Base-by-base conservation (phyloP, 2,329 filamentous ascomycete species). In the Macrophomina pseudophaseolina region DNA sequence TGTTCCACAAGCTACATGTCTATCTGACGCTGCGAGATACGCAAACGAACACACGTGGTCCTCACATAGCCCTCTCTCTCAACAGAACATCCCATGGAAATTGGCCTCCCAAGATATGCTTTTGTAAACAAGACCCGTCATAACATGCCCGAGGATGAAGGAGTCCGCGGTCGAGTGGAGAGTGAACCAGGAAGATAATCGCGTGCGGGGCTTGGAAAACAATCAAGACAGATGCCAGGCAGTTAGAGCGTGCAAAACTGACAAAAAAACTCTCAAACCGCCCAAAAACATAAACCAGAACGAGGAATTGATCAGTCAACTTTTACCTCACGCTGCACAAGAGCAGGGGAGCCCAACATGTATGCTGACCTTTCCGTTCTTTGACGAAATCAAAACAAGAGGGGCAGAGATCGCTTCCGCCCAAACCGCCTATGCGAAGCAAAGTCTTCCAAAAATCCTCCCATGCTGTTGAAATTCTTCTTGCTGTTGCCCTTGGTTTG, bases 371-470 rank as follows among this genome's bases (percentile, higher is more conserved):
- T 14, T 62, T 62, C 33, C 58, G 58, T 49, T 62, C 58, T 28
- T 30, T 38, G 44, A 40, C 58, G 42, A 62, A 62, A 49, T 35
- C 58, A 62, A 62, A 62, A 62, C 58, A 62, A 62, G 42, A 62
- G 58, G 58, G 58, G 58, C 44, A 62, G 44, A 62, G 58, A 62
- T 62, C 44, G 58, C 58, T 62, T 62, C 58, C 46, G 58, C 58
- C 58, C 58, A n/a, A 49, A 49, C 58, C 58, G 44, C 58, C 58
- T 38, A 62, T 62, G 58, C 44, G 58, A 62, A 49, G 58, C 58
- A 62, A 62, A 38, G 58, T 62, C 58, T 62, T 62, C 58, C 58
- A 62, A 44, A 62, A 49, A 44, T 62, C 58, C 58, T 62, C 58
- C 58, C 32, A 62, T 62, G 58, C 58, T 62, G 58, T 62, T 49